Evolutionary conservation across 2,329 filamentous ascomycete genomes (phyloP).

Genomic region (Exophiala viscosa): DNA sequence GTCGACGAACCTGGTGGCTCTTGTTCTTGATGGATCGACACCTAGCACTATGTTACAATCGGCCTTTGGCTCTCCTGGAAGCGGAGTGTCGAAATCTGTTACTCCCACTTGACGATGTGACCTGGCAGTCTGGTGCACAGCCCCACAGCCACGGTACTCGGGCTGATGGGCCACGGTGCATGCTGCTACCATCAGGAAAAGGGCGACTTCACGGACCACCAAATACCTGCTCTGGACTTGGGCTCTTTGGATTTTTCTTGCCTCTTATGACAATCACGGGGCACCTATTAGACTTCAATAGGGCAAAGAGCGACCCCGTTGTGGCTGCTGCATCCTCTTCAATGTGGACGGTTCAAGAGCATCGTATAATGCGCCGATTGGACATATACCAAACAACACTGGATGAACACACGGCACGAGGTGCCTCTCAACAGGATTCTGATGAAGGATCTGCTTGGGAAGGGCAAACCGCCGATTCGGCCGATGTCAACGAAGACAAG

Average conservation of each 20-base stretch:
- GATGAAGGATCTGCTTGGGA: slow-evolving; percentile 14
- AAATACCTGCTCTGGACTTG: slow-evolving; percentile 39
- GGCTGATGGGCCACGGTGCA: slow-evolving; percentile 36
- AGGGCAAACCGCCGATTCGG: slow-evolving; percentile 10
- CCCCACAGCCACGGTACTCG: slow-evolving; percentile 22
- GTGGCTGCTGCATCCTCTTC: slow-evolving; percentile 36
- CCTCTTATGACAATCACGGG: slow-evolving; percentile 50
- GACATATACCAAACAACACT: slow-evolving; percentile 41
- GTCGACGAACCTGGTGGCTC: slow-evolving; percentile 48
- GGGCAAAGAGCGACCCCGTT: slow-evolving; percentile 42
- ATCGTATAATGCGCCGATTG: slow-evolving; percentile 38
- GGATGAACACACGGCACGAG: slow-evolving; percentile 26
- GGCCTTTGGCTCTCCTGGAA: slow-evolving; percentile 44
- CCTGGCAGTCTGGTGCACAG: slow-evolving; percentile 33
- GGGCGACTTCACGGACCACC: slow-evolving; percentile 24
- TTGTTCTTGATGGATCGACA: slow-evolving; percentile 49
- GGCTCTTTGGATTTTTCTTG: slow-evolving; percentile 51
- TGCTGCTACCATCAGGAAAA: slow-evolving; percentile 23
- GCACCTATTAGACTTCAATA: slow-evolving; percentile 49
- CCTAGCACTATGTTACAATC: slow-evolving; percentile 48
- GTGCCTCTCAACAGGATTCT: background rate
- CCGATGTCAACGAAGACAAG: slow-evolving; percentile 30
- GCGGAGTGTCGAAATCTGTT: slow-evolving; percentile 44
- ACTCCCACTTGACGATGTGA: slow-evolving; percentile 40
- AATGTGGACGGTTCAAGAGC: slow-evolving; percentile 32